Evolutionary conservation across 192 early-diverging fungal species (phyloP), one percentile per base, ranked within the genome.

Genomic region (Kappamyces sp.): DNA sequence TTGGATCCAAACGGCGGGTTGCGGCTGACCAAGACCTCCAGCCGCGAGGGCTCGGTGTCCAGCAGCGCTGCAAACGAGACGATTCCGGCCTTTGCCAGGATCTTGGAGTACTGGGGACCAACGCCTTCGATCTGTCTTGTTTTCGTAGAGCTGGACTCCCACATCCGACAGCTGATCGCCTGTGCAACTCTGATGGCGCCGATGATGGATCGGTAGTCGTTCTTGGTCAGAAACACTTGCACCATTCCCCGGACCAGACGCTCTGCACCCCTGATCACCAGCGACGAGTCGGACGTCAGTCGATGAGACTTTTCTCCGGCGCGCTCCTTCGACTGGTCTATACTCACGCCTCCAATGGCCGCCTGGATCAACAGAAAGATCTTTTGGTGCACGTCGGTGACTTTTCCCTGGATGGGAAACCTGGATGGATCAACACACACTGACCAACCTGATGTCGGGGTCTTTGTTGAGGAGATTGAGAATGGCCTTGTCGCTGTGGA

Each of bases 1-100:
- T 73, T 79, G 60, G 78, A 83, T 7, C 85, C 85, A 59, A 80
- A 77, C 45, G 83, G 78, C 4, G 83, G 82, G 33, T 81, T 79
- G 2, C 78, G 67, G 4, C 63, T 69, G 3, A 79, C 65, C 0
- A 75, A 22, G 37, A 58, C 31, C 66, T 86, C 85, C 49, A 86
- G 70, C 12, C 78, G 62, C 35, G 77, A 66, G 0, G 80, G 59
- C 9, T 59, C 63, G 1, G 64, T 62, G 2, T 49, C 36, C 5
- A 54, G 43, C 31, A 86, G 65, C 0, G 70, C 61, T 5, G 43
- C 34, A 40, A 84, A 70, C 0, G 74, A 73, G 22, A 12, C 67
- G 12, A 83, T 68, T 0, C 74, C 77, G 1, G 67, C 66, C 4
- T 55, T 69, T 52, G 71, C 73, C 2, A 86, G 64, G 7, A 48